Evolutionary conservation across 305 asterid genomes (phyloP).

Genomic region (Caryopteris hybrid): DNA sequence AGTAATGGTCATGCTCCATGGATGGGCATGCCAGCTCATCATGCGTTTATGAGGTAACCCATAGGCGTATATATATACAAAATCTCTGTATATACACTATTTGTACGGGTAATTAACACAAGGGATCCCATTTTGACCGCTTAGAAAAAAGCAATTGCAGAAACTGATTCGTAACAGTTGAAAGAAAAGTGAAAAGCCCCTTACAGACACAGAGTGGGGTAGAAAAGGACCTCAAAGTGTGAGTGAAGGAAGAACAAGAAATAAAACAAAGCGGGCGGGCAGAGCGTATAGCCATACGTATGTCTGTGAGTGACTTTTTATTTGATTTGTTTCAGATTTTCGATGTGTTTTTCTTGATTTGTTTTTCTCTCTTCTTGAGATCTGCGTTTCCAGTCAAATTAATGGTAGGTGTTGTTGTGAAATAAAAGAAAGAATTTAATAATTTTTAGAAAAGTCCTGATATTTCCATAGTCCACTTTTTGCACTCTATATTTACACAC

Average conservation of each 20-base stretch:
- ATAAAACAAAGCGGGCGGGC: constrained; percentile 30
- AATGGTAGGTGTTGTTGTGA: constrained; percentile 17
- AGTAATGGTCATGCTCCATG: constrained; percentile 23
- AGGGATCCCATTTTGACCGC: constrained; percentile 39
- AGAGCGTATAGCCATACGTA: constrained; percentile 16
- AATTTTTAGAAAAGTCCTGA: not conserved
- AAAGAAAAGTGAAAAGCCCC: not conserved
- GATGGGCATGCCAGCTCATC: constrained; percentile 45
- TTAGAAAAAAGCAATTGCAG: constrained; percentile 30
- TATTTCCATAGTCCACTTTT: constrained; percentile 10
- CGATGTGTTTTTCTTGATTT: constrained; percentile 14
- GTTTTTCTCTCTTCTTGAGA: constrained; percentile 21
- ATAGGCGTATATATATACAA: not conserved
- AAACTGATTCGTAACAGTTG: constrained; percentile 8
- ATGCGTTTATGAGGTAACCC: not conserved
- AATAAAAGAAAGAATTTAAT: constrained; percentile 16
- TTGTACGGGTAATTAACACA: not conserved
- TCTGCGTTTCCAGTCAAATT: constrained; percentile 29
- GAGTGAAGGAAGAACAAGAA: constrained; percentile 9
- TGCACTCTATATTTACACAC: constrained; percentile 21
- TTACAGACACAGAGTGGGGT: not conserved
- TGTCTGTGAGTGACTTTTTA: not conserved
- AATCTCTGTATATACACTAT: not conserved
- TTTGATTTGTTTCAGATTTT: constrained; percentile 18
- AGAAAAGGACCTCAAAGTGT: too few relatives aligned